A percentile compares a stretch with the other conserved stretches of the same genome.
Evolutionary conservation across 495 filamentous ascomycete species (phyloP).

Genomic region (Annulohypoxylon stygium): DNA sequence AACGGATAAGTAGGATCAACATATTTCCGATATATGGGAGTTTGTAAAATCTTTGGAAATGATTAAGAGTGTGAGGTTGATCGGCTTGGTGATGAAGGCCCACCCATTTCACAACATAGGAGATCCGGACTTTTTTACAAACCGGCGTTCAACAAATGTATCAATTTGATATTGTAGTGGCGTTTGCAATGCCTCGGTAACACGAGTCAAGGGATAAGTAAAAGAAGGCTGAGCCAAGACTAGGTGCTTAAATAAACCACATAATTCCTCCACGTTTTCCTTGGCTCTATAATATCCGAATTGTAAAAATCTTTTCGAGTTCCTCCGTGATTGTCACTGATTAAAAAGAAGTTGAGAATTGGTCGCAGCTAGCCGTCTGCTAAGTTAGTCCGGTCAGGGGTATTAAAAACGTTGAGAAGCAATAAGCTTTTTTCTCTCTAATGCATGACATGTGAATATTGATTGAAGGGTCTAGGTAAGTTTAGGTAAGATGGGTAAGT

Average conservation of each 20-base stretch:
- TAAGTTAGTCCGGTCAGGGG: slow-evolving; percentile 13
- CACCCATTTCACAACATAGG: neutral
- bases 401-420: slow-evolving; percentile 18
- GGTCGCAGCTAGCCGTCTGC: neutral
- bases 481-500: neutral
- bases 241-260: neutral
- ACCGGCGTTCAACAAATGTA: neutral
- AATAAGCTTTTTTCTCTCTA: neutral
- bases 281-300: neutral
- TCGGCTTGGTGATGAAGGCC: neutral
- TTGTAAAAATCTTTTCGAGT: neutral
- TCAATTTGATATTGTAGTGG: neutral
- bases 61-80: neutral
- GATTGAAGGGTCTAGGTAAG: neutral
- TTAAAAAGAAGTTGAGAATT: slow-evolving; percentile 13
- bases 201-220: neutral
- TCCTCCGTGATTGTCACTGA: neutral
- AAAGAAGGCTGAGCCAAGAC: neutral
- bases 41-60: neutral
- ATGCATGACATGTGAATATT: slow-evolving; percentile 25
- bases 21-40: neutral
- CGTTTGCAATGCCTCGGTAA: neutral
- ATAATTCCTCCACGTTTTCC: neutral
- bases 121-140: neutral
- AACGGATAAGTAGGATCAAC: neutral